A percentile compares a stretch with the other conserved stretches of the same genome.
These are phyloP conservation scores for Chenopodium album DNA, from an alignment of 148 eudicot species.

Conservation along the genomic window DNA sequence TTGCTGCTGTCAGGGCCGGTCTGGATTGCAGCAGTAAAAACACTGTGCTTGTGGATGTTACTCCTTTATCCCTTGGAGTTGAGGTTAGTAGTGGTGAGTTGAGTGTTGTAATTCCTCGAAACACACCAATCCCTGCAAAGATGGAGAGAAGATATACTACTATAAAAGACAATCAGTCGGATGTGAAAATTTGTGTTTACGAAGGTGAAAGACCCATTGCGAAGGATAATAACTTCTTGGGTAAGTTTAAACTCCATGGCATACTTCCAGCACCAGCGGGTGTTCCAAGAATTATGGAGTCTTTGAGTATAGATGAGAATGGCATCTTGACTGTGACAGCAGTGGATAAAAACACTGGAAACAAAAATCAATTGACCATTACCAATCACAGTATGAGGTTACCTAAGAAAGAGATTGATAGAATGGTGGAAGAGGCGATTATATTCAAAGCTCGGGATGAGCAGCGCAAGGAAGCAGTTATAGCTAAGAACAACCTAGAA, in stretches of 20 bases:
- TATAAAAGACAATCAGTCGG: background rate
- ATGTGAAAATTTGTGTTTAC: background rate
- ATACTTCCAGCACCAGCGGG: slow-evolving; percentile 10
- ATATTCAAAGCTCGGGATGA: background rate
- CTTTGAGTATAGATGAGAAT: background rate
- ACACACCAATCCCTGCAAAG: slow-evolving; percentile 8
- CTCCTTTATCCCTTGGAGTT: slow-evolving; percentile 18
- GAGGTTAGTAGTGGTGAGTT: background rate
- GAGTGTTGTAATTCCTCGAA: slow-evolving; percentile 3
- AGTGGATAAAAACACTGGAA: background rate
- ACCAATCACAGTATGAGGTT: slow-evolving; percentile 13
- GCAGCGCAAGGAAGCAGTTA: background rate
- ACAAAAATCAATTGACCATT: background rate
- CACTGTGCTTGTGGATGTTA: background rate
- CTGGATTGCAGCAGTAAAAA: background rate
- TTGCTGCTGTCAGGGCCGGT: slow-evolving; percentile 14
- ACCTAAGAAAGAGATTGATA: slow-evolving; percentile 3
- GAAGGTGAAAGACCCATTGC: slow-evolving; percentile 21
- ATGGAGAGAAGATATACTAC: background rate
- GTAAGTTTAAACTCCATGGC: background rate
- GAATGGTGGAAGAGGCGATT: background rate
- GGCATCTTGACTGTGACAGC: slow-evolving; percentile 2
- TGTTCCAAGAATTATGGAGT: background rate
- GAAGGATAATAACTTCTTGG: slow-evolving; percentile 23
- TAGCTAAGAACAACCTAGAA: background rate